Base-by-base conservation (phyloP, 768 basidiomycete species). In the Coprinopsis marcescibilis region DNA sequence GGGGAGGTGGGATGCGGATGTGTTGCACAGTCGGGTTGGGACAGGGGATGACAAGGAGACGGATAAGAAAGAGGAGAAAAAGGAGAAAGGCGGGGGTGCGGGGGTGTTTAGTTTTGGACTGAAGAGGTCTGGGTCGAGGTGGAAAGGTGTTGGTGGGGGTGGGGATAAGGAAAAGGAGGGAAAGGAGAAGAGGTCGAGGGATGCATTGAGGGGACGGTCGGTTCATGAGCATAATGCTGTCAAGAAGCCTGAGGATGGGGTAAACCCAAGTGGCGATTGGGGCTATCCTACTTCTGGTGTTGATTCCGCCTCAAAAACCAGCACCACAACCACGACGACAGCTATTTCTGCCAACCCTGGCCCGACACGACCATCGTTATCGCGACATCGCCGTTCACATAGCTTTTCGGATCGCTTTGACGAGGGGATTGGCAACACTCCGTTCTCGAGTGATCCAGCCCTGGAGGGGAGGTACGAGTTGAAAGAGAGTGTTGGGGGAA, bases 181-280 rank as follows among this genome's bases (percentile, higher is more conserved):
- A 10, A 43, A 43, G 39, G 46, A 41, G 29, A 48, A 48, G 39
- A 32, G 10, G 3, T 30, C 37, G 23, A 48, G 46, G 46, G 41
- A 21, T 39, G 38, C 38, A 40, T 21, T 37, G 10, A 25, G 46
- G 21, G 46, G 46, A 36, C 34, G 33, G 23, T 45, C 44, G n/a
- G 33, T 42, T 7, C 8, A 5, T n/a, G 41, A 42, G 25, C 20
- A 11, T 13, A 17, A 11, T 6, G 12, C 35, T 17, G 15, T 17
- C 10, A 10, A 36, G 6, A 17, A 10, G 26, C 3, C 25, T 5
- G 32, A 37, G 19, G 17, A 25, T 4, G 11, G 30, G 25, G 19
- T 38, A 17, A 26, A 12, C 19, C 19, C 21, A 35, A 15, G n/a
- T n/a, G n/a, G n/a, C n/a, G n/a, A 29, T 14, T 46, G 19, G 6